Evolutionary conservation across 1,284 basidiomycete genomes (phyloP).

Genomic region (Moniliella sp.): DNA sequence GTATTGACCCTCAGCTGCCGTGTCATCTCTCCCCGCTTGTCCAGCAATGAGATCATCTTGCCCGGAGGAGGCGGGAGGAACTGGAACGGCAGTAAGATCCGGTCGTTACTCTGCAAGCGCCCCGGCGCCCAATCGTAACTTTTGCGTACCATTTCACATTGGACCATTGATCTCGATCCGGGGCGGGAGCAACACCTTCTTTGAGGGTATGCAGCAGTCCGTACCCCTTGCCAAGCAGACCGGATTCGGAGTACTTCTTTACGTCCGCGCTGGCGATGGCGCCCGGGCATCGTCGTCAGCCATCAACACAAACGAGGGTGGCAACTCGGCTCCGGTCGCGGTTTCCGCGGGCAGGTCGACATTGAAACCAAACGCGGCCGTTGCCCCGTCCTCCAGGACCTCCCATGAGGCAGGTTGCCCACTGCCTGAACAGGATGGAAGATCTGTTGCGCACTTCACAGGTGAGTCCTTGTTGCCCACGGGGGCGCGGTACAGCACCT

Average conservation of each 20-base stretch:
- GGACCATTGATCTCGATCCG: slow-evolving; percentile 9
- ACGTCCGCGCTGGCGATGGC: slow-evolving; percentile 2
- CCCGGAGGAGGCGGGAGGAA: slow-evolving; percentile 18
- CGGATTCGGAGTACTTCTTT: slow-evolving; percentile 6
- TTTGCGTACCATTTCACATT: slow-evolving; percentile 26
- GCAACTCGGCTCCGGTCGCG: not conserved
- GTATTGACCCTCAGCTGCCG: slow-evolving; percentile 7
- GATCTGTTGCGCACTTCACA: slow-evolving; percentile 3
- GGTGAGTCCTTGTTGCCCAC: not conserved
- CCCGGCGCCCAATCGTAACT: slow-evolving; percentile 17
- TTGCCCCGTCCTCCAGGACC: slow-evolving; percentile 2
- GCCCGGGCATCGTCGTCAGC: not conserved
- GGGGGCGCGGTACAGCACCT: slow-evolving; percentile 6
- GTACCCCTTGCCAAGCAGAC: slow-evolving; percentile 5
- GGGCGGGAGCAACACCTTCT: not conserved
- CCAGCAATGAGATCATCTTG: slow-evolving; percentile 3
- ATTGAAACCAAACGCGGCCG: slow-evolving; percentile 8
- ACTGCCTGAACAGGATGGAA: no score
- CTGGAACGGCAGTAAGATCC: slow-evolving; percentile 21
- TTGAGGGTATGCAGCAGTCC: slow-evolving; percentile 2
- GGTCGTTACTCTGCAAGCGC: slow-evolving; percentile 16
- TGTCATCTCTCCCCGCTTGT: slow-evolving; percentile 6
- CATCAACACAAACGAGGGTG: not conserved
- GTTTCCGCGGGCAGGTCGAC: slow-evolving; percentile 8
- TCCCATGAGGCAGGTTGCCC: slow-evolving; percentile 1